Conservation (phyloP, 2,329 filamentous ascomycete genomes). For the Botrytis paeoniae region DNA sequence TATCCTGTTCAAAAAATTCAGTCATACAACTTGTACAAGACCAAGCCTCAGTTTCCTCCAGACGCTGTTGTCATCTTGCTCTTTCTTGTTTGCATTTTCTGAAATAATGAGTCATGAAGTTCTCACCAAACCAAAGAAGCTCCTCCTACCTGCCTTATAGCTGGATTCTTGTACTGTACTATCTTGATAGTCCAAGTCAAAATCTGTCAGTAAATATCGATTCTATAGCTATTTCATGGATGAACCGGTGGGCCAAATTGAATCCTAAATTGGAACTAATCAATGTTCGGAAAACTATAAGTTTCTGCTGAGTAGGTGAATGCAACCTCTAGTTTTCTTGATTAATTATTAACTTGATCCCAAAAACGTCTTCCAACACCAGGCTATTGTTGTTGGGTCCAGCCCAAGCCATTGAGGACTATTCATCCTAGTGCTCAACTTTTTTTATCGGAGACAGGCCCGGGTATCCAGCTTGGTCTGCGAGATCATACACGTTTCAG, state of each 20-base stretch:
- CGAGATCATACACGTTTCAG: not conserved
- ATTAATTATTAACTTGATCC: not conserved
- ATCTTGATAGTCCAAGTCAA: not conserved
- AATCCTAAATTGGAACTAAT: not conserved
- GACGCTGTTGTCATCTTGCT: not conserved
- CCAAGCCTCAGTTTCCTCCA: not conserved
- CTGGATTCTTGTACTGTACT: not conserved
- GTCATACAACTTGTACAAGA: not conserved
- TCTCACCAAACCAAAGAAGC: not conserved
- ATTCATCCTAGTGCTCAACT: not conserved
- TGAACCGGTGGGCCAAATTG: not conserved
- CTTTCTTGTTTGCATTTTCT: not conserved
- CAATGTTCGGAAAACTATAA: not conserved
- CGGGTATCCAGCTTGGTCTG: not conserved
- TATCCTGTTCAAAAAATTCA: not conserved
- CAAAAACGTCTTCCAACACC: not conserved
- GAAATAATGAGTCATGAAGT: not conserved
- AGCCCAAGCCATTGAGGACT: not conserved
- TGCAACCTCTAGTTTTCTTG: not conserved
- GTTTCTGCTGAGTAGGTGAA: not conserved
- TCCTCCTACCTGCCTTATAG: not conserved
- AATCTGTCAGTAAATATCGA: not conserved
- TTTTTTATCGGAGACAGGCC: not conserved
- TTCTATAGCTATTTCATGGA: not conserved
- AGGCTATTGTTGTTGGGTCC: not conserved